phyloP scores from a whole-genome alignment of 345 rosid species.

The Gossypium raimondii region DNA sequence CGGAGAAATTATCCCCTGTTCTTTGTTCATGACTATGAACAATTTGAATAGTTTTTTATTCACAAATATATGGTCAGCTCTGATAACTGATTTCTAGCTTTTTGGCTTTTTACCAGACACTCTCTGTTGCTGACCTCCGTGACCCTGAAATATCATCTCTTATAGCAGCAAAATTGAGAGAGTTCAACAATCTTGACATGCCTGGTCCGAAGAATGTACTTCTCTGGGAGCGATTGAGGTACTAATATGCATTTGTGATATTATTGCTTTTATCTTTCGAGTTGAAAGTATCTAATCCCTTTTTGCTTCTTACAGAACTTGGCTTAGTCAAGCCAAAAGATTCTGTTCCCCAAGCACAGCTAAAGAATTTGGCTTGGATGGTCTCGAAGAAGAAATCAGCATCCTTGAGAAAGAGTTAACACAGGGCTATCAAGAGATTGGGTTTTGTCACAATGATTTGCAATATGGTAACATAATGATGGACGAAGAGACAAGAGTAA shows the following conservation, averaged over 20 bases:
- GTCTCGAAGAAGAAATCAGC: constrained; percentile 49
- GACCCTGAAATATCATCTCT: constrained; percentile 53
- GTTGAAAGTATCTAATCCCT: background rate
- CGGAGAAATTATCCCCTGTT: background rate
- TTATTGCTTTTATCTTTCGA: background rate
- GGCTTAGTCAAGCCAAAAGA: constrained; percentile 53
- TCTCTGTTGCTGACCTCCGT: constrained; percentile 81
- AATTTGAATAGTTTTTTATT: background rate
- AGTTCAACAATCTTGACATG: constrained; percentile 80
- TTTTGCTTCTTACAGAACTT: constrained; percentile 35
- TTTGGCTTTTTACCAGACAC: constrained; percentile 48
- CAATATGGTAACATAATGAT: constrained; percentile 94
- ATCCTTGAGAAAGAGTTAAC: constrained; percentile 55
- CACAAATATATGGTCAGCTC: background rate
- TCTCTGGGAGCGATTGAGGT: constrained; percentile 87
- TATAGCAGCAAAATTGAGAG: constrained; percentile 69
- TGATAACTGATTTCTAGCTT: constrained; percentile 7
- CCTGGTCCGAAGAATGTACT: constrained; percentile 52
- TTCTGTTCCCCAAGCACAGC: constrained; percentile 46
- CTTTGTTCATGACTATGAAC: background rate
- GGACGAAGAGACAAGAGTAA: constrained; percentile 63
- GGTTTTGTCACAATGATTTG: constrained; percentile 88
- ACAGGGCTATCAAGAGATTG: constrained; percentile 39
- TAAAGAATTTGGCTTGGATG: constrained; percentile 46
- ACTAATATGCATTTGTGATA: background rate